Evolutionary conservation across 116 monocot species (phyloP).

Genomic region (Trichopus zeylanicus): DNA sequence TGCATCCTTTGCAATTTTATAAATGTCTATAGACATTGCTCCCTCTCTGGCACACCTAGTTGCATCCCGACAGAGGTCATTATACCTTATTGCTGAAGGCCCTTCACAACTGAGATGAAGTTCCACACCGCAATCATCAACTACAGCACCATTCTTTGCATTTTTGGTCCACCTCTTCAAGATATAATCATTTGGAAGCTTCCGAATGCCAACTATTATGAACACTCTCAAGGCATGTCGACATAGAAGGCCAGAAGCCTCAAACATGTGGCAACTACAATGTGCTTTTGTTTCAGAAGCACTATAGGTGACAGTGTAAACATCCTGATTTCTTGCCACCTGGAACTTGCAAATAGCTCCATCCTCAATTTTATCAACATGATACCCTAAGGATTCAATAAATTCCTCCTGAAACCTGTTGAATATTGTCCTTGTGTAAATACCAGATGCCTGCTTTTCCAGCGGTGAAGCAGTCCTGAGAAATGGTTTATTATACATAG

Average conservation of each 20-base stretch:
- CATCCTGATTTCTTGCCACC: constrained; percentile 9
- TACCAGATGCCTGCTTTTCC: constrained; percentile 17
- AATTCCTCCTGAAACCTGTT: constrained; percentile 19
- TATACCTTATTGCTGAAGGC: constrained; percentile 10
- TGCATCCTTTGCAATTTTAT: constrained; percentile 15
- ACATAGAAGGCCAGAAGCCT: constrained; percentile 17
- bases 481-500: constrained; percentile 9
- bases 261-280: constrained; percentile 18
- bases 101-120: constrained; percentile 6
- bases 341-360: constrained; percentile 8
- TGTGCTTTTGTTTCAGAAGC: constrained; percentile 6
- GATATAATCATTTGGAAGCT: constrained; percentile 13
- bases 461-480: constrained; percentile 16
- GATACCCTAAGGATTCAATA: constrained; percentile 11
- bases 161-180: constrained; percentile 16
- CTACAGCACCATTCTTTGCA: constrained; percentile 9
- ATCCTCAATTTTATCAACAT: constrained; percentile 16
- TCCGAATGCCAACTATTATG: constrained; percentile 5
- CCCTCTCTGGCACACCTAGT: constrained; percentile 15
- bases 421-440: constrained; percentile 16
- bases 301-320: constrained; percentile 10
- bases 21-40: constrained; percentile 9
- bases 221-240: constrained; percentile 14
- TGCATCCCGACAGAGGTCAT: constrained; percentile 14
- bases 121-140: constrained; percentile 11